phyloP scores from a whole-genome alignment of 2,329 filamentous ascomycete species.

The Sporothrix mexicana region DNA sequence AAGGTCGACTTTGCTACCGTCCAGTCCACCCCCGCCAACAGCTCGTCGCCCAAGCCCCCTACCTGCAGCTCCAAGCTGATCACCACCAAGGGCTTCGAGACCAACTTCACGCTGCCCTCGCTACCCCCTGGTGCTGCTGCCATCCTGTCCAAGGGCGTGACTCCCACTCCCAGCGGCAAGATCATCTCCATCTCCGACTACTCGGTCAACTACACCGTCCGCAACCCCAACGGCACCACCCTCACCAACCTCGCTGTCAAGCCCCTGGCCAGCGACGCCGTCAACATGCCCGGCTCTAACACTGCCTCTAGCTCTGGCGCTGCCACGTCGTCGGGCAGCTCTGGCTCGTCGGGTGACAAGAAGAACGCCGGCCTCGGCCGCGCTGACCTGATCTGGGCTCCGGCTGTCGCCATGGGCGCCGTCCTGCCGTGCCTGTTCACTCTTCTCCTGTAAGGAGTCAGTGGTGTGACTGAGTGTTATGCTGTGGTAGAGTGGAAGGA shows the following conservation, averaged over 20 bases:
- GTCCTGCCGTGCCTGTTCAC: conserved; percentile 32
- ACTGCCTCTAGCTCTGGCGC: conserved; percentile 33
- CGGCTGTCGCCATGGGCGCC: conserved; percentile 23
- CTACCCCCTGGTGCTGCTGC: conserved; percentile 70
- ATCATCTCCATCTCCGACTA: conserved; percentile 66
- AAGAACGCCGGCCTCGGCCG: conserved; percentile 39
- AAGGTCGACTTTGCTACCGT: conserved; percentile 74
- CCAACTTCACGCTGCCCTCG: conserved; percentile 77
- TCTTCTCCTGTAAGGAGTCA: conserved; percentile 30
- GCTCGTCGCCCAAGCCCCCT: conserved; percentile 59
- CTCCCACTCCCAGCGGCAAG: conserved; percentile 66
- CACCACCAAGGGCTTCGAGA: conserved; percentile 67
- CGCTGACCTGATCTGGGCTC: conserved; percentile 31
- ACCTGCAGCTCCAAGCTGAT: conserved; percentile 72
- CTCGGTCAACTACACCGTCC: conserved; percentile 62
- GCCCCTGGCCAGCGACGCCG: conserved; percentile 51
- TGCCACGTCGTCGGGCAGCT: conserved; percentile 19
- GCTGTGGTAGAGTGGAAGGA: not conserved
- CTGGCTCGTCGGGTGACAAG: conserved; percentile 26
- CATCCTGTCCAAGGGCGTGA: conserved; percentile 78
- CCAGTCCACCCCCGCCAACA: conserved; percentile 64
- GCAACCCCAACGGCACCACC: conserved; percentile 69
- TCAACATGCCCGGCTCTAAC: conserved; percentile 56
- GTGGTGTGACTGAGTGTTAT: not conserved
- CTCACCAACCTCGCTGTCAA: conserved; percentile 56